Evolutionary conservation across 2,329 filamentous ascomycete genomes (phyloP).

Genomic region (Calonectria crousiana): DNA sequence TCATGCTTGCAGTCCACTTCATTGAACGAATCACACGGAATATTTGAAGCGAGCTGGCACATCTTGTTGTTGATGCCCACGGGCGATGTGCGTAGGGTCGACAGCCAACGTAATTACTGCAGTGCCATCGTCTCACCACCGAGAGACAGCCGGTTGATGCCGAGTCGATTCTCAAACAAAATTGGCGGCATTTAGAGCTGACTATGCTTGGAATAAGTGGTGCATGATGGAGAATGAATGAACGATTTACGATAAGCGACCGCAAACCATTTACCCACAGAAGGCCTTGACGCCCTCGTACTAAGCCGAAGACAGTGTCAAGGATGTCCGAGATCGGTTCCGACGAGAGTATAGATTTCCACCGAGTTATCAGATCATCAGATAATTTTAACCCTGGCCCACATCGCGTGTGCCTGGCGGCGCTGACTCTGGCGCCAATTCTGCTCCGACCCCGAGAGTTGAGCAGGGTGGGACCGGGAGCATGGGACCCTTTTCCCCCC

Average conservation of each 20-base stretch:
- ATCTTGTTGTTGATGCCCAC: neutral
- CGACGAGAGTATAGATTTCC: neutral
- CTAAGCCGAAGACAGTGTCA: neutral
- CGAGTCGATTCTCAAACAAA: neutral
- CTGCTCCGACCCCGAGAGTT: neutral
- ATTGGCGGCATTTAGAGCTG: neutral
- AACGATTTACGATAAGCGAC: neutral
- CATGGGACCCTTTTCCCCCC: neutral
- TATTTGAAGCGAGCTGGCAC: neutral
- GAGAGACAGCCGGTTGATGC: neutral
- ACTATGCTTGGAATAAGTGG: neutral
- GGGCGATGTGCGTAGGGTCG: neutral
- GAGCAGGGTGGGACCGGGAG: neutral
- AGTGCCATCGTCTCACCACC: neutral
- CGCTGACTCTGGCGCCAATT: neutral
- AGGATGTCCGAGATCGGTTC: conserved; percentile 3
- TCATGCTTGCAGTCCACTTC: neutral
- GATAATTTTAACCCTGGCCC: conserved; percentile 40
- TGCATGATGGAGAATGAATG: neutral
- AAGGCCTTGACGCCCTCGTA: neutral
- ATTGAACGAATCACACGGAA: neutral
- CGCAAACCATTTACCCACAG: neutral
- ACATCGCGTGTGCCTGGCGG: conserved; percentile 18
- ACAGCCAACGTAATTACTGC: neutral
- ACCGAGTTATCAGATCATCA: conserved; percentile 51